phyloP scores from a whole-genome alignment of 139 green algal species.

The Auxenochlorella pyrenoidosa region DNA sequence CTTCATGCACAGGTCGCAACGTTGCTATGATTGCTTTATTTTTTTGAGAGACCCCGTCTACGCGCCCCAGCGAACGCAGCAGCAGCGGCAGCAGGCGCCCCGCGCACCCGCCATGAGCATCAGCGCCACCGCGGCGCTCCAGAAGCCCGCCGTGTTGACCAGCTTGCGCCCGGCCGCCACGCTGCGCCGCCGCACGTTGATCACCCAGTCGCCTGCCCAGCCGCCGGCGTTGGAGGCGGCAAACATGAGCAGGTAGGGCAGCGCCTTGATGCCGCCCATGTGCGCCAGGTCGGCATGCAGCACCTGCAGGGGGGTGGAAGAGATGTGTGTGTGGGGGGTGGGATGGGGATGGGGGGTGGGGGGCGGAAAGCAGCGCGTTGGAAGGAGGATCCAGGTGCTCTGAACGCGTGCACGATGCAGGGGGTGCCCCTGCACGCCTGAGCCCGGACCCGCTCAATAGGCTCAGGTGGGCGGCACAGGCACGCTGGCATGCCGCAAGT shows the following conservation, averaged over 20 bases:
- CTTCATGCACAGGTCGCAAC: no score
- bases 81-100: background rate
- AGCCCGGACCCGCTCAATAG: no score
- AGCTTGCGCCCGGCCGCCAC: slow-evolving; percentile 83
- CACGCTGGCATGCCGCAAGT: background rate
- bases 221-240: slow-evolving; percentile 80
- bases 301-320: slow-evolving; percentile 55
- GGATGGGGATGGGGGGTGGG: no score
- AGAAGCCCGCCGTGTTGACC: slow-evolving; percentile 89
- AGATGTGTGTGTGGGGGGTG: background rate
- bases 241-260: slow-evolving; percentile 98
- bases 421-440: no score
- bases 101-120: slow-evolving; percentile 76
- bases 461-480: no score
- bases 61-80: no score
- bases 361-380: background rate
- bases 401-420: no score
- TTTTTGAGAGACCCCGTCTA: no score
- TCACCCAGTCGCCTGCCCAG: slow-evolving; percentile 88
- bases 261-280: slow-evolving; percentile 81
- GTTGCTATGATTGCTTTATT: no score
- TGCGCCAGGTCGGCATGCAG: slow-evolving; percentile 75
- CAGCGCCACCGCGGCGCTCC: slow-evolving; percentile 60
- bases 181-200: slow-evolving; percentile 53
- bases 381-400: background rate